A percentile compares a stretch with the other conserved stretches of the same genome.
These are phyloP conservation scores for Symbiodinium pilosum DNA, from an alignment of 73 alveolate species.

Conservation along the genomic window DNA sequence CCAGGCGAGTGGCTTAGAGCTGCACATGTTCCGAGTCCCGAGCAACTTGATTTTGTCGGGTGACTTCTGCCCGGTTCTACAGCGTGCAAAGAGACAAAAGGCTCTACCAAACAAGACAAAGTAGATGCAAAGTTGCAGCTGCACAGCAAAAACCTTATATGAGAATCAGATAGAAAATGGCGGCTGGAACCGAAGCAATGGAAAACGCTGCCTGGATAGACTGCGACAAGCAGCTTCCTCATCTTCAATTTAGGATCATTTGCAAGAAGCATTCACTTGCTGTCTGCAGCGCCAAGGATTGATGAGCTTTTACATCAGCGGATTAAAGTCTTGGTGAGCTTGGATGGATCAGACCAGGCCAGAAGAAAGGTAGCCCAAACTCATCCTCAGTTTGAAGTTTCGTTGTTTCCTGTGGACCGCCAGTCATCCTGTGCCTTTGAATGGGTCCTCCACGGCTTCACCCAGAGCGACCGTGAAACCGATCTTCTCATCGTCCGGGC, in stretches of 20 bases:
- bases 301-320: slow-evolving; percentile 51
- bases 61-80: not conserved
- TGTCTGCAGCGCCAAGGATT: slow-evolving; percentile 24
- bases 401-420: not conserved
- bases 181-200: not conserved
- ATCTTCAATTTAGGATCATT: not conserved
- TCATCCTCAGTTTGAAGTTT: too few relatives aligned
- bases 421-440: slow-evolving; percentile 75
- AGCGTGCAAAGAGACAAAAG: too few relatives aligned
- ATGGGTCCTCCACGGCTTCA: slow-evolving; percentile 87
- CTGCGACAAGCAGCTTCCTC: slow-evolving; percentile 43
- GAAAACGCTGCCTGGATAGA: slow-evolving; percentile 61
- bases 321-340: slow-evolving; percentile 70
- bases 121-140: too few relatives aligned
- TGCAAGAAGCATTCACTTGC: too few relatives aligned
- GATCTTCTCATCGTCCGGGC: slow-evolving; percentile 35
- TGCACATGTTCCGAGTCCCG: not conserved
- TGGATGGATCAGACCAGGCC: slow-evolving; percentile 92
- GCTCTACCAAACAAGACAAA: too few relatives aligned
- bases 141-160: too few relatives aligned
- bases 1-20: slow-evolving; percentile 10
- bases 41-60: too few relatives aligned
- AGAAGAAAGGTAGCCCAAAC: too few relatives aligned
- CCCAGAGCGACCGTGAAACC: slow-evolving; percentile 87
- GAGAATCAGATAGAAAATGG: too few relatives aligned